Evolutionary conservation across 352 stramenopile species (phyloP).

Genomic region (Phytophthora litchii): DNA sequence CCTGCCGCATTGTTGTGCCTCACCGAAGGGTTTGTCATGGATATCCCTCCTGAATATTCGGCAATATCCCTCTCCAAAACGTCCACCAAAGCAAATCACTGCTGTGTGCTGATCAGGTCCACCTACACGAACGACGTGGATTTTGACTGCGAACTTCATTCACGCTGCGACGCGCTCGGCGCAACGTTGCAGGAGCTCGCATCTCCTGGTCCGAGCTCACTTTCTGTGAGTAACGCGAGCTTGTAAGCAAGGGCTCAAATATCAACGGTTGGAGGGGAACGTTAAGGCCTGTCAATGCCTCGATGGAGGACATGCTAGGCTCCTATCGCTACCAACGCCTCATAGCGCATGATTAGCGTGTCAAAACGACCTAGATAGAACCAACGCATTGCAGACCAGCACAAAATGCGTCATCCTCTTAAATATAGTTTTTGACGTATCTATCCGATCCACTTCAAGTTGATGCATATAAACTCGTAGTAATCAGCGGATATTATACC

Average conservation of each 20-base stretch:
- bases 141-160: slow-evolving; percentile 23
- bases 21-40: slow-evolving; percentile 1
- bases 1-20: neutral
- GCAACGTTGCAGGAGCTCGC: slow-evolving; percentile 20
- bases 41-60: slow-evolving; percentile 24
- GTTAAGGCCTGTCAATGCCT: too few species aligned
- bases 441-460: slow-evolving; percentile 17
- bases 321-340: neutral
- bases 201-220: slow-evolving; percentile 2
- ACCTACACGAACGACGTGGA: slow-evolving; percentile 4
- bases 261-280: too few species aligned
- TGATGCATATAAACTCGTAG: neutral
- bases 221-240: slow-evolving; percentile 14
- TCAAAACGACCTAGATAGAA: too few species aligned
- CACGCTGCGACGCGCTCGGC: slow-evolving; percentile 10
- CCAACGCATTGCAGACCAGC: too few species aligned
- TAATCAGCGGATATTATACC: neutral
- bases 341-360: neutral
- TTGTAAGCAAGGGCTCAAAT: slow-evolving; percentile 8
- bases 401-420: slow-evolving; percentile 1
- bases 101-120: neutral
- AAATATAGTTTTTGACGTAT: slow-evolving; percentile 11
- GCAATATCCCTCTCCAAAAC: slow-evolving; percentile 18
- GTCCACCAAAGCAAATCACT: slow-evolving; percentile 5
- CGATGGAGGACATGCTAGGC: too few species aligned